These are phyloP conservation scores for Rhizopogon vinicolor DNA, from an alignment of 768 basidiomycete species.

Conservation along the genomic window DNA sequence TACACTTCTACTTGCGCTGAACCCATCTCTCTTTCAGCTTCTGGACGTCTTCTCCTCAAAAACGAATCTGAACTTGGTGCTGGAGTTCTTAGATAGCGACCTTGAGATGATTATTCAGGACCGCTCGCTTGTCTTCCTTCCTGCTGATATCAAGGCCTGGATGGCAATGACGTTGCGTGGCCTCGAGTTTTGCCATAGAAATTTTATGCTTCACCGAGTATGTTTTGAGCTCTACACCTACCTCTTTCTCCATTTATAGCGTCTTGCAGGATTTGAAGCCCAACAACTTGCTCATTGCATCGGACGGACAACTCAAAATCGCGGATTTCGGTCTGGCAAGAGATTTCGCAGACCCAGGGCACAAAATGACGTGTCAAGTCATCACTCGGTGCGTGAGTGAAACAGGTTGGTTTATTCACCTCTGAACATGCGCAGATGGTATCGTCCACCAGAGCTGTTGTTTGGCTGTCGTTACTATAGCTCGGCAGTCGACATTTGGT, in stretches of 20 bases:
- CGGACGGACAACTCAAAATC: slow-evolving; percentile 89
- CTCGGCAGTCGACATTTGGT: slow-evolving; percentile 94
- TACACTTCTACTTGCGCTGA: not conserved
- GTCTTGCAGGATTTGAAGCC: slow-evolving; percentile 86
- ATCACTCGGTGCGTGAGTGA: slow-evolving; percentile 75
- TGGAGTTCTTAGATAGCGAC: slow-evolving; percentile 95
- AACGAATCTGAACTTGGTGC: slow-evolving; percentile 93
- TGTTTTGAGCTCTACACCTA: slow-evolving; percentile 14
- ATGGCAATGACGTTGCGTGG: slow-evolving; percentile 98
- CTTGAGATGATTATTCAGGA: slow-evolving; percentile 97
- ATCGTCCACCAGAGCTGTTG: slow-evolving; percentile 92
- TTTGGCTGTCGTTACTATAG: slow-evolving; percentile 90
- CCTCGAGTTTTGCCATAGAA: slow-evolving; percentile 96
- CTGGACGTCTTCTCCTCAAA: slow-evolving; percentile 96
- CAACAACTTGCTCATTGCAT: slow-evolving; percentile 93
- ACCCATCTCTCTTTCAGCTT: slow-evolving; percentile 47
- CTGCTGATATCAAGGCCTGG: slow-evolving; percentile 98
- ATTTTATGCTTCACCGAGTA: slow-evolving; percentile 91
- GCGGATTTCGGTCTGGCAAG: slow-evolving; percentile 98
- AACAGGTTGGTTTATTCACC: slow-evolving; percentile 2
- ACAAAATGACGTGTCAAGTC: slow-evolving; percentile 97
- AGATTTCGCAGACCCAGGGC: slow-evolving; percentile 92
- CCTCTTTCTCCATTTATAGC: not conserved
- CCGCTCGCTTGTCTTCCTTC: slow-evolving; percentile 83
- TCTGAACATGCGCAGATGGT: slow-evolving; percentile 67